Evolutionary conservation across 805 yeast genomes (phyloP).

Genomic region (Lachancea meyersii): DNA sequence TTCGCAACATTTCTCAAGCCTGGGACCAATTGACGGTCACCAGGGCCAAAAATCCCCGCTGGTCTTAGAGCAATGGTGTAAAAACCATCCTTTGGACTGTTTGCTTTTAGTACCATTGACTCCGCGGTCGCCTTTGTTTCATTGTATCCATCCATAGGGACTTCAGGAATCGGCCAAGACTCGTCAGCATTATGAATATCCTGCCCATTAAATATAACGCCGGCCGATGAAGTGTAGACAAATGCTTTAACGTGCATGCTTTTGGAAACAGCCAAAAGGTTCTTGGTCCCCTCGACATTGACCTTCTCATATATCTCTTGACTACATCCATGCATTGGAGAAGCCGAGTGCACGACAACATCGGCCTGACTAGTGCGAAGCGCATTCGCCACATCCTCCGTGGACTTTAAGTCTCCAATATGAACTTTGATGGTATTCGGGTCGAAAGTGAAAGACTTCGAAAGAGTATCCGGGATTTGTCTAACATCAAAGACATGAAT

Average conservation of each 20-base stretch:
- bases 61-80: constrained; percentile 87
- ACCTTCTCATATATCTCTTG: constrained; percentile 81
- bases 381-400: constrained; percentile 59
- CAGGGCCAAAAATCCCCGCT: constrained; percentile 98
- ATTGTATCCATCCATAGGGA: constrained; percentile 95
- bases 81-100: constrained; percentile 49
- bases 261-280: constrained; percentile 59
- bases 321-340: constrained; percentile 89
- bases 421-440: constrained; percentile 51
- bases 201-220: constrained; percentile 94
- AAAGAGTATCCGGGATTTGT: constrained; percentile 67
- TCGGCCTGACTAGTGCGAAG: constrained; percentile 53
- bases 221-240: constrained; percentile 95
- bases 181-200: constrained; percentile 91
- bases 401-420: constrained; percentile 79
- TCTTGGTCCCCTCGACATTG: constrained; percentile 82
- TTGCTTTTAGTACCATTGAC: constrained; percentile 67
- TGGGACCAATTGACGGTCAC: constrained; percentile 94
- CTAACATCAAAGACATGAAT: constrained; percentile 89
- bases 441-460: constrained; percentile 71
- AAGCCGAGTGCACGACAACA: constrained; percentile 90
- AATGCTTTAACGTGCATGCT: constrained; percentile 49
- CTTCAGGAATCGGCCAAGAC: constrained; percentile 83
- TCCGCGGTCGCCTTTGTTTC: constrained; percentile 93
- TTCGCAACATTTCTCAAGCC: constrained; percentile 79